Conservation (phyloP, 352 stramenopile genomes). For the Phytophthora colocasiae region DNA sequence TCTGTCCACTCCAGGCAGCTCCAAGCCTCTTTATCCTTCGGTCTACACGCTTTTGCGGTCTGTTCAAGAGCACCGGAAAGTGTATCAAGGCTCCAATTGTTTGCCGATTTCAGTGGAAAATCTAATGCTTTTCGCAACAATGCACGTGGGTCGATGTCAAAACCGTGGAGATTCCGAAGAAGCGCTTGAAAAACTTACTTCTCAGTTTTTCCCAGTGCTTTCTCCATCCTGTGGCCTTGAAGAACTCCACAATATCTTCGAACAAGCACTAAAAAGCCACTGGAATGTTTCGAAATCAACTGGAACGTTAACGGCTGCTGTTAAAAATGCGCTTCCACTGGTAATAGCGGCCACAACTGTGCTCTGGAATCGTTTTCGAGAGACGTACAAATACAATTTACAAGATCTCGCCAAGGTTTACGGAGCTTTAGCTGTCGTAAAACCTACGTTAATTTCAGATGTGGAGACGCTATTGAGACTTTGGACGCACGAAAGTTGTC, state of each 20-base stretch:
- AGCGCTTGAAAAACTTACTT: conserved; percentile 25
- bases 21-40: conserved; percentile 9
- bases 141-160: conserved; percentile 10
- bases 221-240: conserved; percentile 24
- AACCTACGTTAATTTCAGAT: conserved; percentile 44
- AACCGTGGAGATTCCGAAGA: conserved; percentile 7
- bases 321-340: conserved; percentile 34
- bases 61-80: conserved; percentile 38
- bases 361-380: conserved; percentile 59
- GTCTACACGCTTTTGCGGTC: conserved; percentile 45
- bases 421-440: conserved; percentile 51
- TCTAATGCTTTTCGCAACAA: conserved; percentile 46
- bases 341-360: conserved; percentile 51
- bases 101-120: conserved; percentile 38
- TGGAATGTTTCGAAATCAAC: conserved; percentile 10
- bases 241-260: conserved; percentile 51
- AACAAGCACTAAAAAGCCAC: conserved; percentile 21
- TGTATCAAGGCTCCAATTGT: conserved; percentile 30
- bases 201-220: conserved; percentile 46
- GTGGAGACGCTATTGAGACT: conserved; percentile 51
- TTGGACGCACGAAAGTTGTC: conserved; percentile 58
- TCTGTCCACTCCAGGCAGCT: conserved; percentile 21
- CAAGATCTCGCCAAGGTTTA: conserved; percentile 63
- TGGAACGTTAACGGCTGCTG: conserved; percentile 12
- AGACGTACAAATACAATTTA: conserved; percentile 41